Conservation (phyloP, 208 protist species). For the Acanthamoeba rhysodes region DNA sequence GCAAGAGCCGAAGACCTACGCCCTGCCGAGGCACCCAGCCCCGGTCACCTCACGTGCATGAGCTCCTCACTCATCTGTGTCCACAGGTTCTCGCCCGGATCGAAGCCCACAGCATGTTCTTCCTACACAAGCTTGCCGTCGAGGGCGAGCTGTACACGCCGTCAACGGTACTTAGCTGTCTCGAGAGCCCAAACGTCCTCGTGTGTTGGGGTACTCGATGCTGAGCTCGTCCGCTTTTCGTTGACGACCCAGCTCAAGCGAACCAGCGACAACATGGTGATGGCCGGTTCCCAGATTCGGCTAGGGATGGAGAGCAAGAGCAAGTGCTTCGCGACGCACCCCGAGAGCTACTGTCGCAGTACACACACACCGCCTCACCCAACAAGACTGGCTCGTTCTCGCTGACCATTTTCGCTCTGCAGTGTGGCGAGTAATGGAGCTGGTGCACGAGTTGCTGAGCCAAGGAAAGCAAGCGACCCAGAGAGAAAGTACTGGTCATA, state of each 20-base stretch:
- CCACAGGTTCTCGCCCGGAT: not conserved
- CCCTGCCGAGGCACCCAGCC: not conserved
- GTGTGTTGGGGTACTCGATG: not conserved
- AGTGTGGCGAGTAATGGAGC: conserved; percentile 66
- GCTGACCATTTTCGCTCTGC: not conserved
- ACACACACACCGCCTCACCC: not conserved
- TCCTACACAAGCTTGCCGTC: not conserved
- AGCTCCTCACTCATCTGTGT: not conserved
- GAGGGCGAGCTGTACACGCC: not conserved
- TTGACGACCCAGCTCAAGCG: not conserved
- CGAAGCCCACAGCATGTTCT: not conserved
- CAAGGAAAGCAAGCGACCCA: conserved; percentile 13
- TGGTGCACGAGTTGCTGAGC: not conserved
- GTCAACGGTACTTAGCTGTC: not conserved
- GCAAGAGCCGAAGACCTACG: not conserved
- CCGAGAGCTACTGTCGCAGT: conserved; percentile 10
- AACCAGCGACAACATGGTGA: not conserved
- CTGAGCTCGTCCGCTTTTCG: not conserved
- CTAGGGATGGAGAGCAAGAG: not conserved
- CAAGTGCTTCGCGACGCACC: not conserved
- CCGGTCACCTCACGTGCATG: too few relatives aligned
- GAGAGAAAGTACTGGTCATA: not conserved
- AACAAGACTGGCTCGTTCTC: not conserved
- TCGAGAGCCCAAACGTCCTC: too few relatives aligned
- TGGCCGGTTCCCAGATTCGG: not conserved